Base-by-base conservation (phyloP, 1,139 yeast genomes). In the Zygosaccharomyces pseudobailii region DNA sequence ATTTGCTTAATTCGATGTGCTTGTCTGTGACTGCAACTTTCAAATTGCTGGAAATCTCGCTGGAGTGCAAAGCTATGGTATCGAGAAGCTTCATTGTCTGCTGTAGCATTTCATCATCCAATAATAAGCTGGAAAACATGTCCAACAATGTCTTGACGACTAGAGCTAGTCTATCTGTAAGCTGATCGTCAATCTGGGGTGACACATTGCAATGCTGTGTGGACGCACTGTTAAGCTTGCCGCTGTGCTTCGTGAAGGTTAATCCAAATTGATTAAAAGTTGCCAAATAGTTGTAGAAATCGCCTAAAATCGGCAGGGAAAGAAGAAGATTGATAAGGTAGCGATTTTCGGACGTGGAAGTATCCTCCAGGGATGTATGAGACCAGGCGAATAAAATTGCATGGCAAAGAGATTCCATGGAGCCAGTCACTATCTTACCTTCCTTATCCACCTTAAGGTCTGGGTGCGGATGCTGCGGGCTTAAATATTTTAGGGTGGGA, bases 341-440 rank as follows among this genome's bases (percentile, higher is more conserved):
- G 34, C 41, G 41, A 27, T 46, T 51, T 62, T 53, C 52, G 23
- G 55, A 53, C 20, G 61, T 4, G 77, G 71, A 33, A 72, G 63
- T 39, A 62, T 66, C 68, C 49, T 70, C 70, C 21, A 66, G 69
- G 25, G 62, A 50, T 32, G 71, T 69, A 54, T 71, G 43, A 2
- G 54, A 49, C 30, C 50, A 45, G 10, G 47, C 73, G 66, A 87
- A 87, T 6, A 87, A 65, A 30, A 86, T 71, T 8, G 86, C 79
- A 64, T 88, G 96, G 51, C 89, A 76, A 36, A 88, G 72, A 36
- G 89, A 77, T 62, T 87, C 96, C 17, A 80, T 63, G 1, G 87
- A 63, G 13, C 85, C 85, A 24, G 73, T 71, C 8, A 72, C 55
- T 44, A 76, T 71, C 48, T 75, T 49, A 47, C 73, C 75, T 3